Evolutionary conservation across 2,329 filamentous ascomycete species (phyloP), one percentile per base, ranked within the genome.

Genomic region (Zymoseptoria passerinii): DNA sequence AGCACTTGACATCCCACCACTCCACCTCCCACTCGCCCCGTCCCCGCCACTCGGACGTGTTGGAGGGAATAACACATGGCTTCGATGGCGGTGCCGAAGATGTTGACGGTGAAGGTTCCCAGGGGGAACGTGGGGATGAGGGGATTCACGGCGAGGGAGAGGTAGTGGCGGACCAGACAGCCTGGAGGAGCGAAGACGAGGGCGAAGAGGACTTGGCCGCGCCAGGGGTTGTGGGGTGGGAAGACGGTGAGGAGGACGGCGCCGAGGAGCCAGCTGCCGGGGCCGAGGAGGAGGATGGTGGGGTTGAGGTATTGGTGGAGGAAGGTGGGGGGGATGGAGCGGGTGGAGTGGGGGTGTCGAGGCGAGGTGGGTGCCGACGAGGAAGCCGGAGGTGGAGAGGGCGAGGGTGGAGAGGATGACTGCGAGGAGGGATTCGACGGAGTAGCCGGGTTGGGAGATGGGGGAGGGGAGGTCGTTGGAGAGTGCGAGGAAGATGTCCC

Each of bases 51-150:
- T 5, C 68, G 58, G 0, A 83, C 77, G 67, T 90, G 90, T 63
- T 90, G 88, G 54, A 96, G 75, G 68, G 95, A 88, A 77, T 83
- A 95, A 28, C 84, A 82, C 80, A 90, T 85, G 13, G 83, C 91
- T 53, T 95, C 72, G 16, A 96, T 73, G 0, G 81, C 81, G 0
- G 89, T 91, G 4, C 92, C 92, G 13, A 87, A 71, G 4, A 95
- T 78, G 68, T 97, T 97, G 28, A 88, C 90, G 0, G 77, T 75
- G 67, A 96, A 96, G 0, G 92, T 97, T 2, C 92, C 92, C 0
- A 96, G 72, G 0, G 92, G 92, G 65, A 96, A 96, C 0, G 80
- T 75, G 0, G 83, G 72, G 0, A 84, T 65, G 19, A 83, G 78
- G 0, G 81, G 76, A 67, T 96, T 96, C n/a, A 96, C 80, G 23